phyloP scores from a whole-genome alignment of 345 rosid species.

The Eucalyptus caleyi region DNA sequence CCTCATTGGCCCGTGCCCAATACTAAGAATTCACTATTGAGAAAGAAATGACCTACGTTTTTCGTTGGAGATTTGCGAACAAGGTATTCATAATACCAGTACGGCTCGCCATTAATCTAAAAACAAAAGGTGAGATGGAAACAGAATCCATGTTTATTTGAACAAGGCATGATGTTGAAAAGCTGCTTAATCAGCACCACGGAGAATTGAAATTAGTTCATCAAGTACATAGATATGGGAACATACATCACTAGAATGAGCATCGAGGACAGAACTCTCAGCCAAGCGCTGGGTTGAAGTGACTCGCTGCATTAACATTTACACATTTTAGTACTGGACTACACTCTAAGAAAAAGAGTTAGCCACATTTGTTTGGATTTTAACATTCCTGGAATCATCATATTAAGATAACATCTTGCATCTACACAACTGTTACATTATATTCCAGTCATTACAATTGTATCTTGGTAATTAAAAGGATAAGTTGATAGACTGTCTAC shows the following conservation, averaged over 20 bases:
- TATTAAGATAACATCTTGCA: neutral
- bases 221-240: neutral
- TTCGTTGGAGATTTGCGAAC: constrained; percentile 86
- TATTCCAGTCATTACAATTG: neutral
- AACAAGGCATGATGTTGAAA: neutral
- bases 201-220: neutral
- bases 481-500: neutral
- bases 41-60: constrained; percentile 23
- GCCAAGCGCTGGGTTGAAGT: constrained; percentile 83
- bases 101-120: constrained; percentile 81
- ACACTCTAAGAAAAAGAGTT: neutral
- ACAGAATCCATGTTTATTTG: neutral
- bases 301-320: constrained; percentile 52
- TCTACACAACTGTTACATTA: neutral
- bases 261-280: constrained; percentile 87
- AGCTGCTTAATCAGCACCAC: neutral
- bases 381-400: neutral
- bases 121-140: neutral
- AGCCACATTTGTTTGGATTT: neutral
- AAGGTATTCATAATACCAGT: constrained; percentile 85
- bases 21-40: neutral
- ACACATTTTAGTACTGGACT: neutral
- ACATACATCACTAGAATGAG: constrained; percentile 55
- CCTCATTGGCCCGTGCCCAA: neutral
- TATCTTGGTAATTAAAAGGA: neutral